A percentile compares a stretch with the other conserved stretches of the same genome.
Conservation (phyloP, 2,329 filamentous ascomycete genomes). For the Cladosporium sp. region DNA sequence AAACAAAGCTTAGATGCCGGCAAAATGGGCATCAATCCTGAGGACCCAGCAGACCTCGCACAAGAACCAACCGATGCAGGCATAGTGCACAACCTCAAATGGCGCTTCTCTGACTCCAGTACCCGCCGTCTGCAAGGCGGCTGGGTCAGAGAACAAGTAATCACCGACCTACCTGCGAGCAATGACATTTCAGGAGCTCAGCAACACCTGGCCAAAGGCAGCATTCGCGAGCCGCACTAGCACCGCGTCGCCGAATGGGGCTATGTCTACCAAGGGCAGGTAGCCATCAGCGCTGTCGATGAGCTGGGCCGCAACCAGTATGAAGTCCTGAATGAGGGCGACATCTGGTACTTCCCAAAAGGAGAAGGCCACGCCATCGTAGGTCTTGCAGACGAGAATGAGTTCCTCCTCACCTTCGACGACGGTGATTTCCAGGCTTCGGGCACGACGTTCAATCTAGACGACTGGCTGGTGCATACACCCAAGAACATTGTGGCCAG, state of each 20-base stretch:
- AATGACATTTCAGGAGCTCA: constrained; percentile 65
- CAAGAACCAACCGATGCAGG: constrained; percentile 60
- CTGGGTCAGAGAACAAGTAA: constrained; percentile 63
- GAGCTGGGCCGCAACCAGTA: constrained; percentile 47
- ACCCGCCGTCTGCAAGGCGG: constrained; percentile 59
- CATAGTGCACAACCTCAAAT: constrained; percentile 61
- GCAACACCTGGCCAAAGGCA: constrained; percentile 63
- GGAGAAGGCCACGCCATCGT: constrained; percentile 62
- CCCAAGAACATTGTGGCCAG: constrained; percentile 61
- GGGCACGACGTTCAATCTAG: constrained; percentile 66
- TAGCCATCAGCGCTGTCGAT: constrained; percentile 50
- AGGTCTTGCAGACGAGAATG: constrained; percentile 62
- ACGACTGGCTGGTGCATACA: constrained; percentile 66
- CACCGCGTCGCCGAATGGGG: constrained; percentile 54
- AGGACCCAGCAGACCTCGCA: constrained; percentile 62
- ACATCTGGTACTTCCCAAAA: constrained; percentile 47
- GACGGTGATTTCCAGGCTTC: constrained; percentile 59
- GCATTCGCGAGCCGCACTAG: constrained; percentile 63
- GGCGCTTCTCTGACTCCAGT: constrained; percentile 65
- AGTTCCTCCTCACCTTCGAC: constrained; percentile 64
- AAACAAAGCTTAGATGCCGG: no score
- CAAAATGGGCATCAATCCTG: no score
- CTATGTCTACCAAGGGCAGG: constrained; percentile 51
- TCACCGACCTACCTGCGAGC: constrained; percentile 62
- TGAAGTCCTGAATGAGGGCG: constrained; percentile 48